Conservation (phyloP, 2,329 filamentous ascomycete genomes). For the Pestalotiopsis sp. region DNA sequence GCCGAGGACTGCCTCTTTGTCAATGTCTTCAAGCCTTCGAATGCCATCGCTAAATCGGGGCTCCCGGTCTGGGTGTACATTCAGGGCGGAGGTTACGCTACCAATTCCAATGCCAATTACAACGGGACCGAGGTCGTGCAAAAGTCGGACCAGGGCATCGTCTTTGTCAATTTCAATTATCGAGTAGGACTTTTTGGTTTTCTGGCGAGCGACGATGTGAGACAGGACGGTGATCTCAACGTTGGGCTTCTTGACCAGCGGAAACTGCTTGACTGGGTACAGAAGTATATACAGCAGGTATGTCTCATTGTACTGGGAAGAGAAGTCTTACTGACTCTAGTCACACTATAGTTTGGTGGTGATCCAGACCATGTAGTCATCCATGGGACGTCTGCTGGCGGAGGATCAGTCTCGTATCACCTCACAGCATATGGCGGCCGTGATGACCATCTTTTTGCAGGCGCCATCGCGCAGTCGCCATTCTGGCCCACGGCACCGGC, state of each 20-base stretch:
- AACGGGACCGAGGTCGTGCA: slow-evolving; percentile 65
- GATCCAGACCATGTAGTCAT: slow-evolving; percentile 65
- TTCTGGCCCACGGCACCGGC: slow-evolving; percentile 47
- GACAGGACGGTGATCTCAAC: slow-evolving; percentile 46
- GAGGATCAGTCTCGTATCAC: slow-evolving; percentile 59
- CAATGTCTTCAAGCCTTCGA: slow-evolving; percentile 59
- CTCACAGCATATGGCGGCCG: slow-evolving; percentile 53
- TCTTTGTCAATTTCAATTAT: slow-evolving; percentile 59
- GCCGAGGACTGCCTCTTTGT: slow-evolving; percentile 68
- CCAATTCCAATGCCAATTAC: slow-evolving; percentile 46
- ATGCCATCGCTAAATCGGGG: slow-evolving; percentile 44
- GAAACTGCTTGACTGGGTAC: slow-evolving; percentile 67
- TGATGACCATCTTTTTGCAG: slow-evolving; percentile 47
- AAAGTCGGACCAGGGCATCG: not conserved
- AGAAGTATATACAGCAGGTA: slow-evolving; percentile 52
- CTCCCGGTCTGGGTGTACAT: slow-evolving; percentile 61
- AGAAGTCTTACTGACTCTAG: not conserved
- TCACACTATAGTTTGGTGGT: slow-evolving; percentile 60
- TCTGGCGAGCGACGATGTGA: slow-evolving; percentile 56
- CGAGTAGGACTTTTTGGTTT: slow-evolving; percentile 73
- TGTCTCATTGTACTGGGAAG: not conserved
- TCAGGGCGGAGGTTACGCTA: slow-evolving; percentile 60
- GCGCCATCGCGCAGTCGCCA: slow-evolving; percentile 45
- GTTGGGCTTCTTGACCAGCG: slow-evolving; percentile 69
- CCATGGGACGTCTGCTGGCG: slow-evolving; percentile 67